Conservation (phyloP, 179 eudicot species). For the Monotropa hypopitys region DNA sequence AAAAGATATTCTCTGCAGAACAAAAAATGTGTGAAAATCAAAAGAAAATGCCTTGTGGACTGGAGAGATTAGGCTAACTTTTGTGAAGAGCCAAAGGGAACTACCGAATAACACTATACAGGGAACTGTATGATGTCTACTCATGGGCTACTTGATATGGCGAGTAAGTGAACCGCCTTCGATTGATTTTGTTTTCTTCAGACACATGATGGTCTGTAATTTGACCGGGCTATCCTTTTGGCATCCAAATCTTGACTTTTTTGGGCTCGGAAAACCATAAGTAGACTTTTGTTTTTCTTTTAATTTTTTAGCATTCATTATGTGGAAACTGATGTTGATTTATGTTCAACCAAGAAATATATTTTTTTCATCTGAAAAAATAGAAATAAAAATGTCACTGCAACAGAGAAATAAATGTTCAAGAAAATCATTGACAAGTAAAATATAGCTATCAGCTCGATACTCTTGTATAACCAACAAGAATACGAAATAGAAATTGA, state of each 20-base stretch:
- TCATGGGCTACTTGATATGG: neutral
- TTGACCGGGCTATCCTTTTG: neutral
- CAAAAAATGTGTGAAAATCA: constrained; percentile 2
- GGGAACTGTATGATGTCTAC: constrained; percentile 1
- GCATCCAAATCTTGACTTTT: neutral
- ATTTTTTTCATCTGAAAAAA: neutral
- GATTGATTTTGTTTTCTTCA: neutral
- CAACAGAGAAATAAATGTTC: neutral
- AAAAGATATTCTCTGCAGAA: constrained; percentile 66
- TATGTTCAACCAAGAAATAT: neutral
- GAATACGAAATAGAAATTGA: neutral
- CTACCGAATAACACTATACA: neutral
- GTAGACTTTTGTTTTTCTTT: neutral
- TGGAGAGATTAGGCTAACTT: neutral
- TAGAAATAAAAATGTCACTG: neutral
- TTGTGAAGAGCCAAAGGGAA: neutral
- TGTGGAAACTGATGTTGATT: neutral
- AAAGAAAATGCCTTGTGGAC: neutral
- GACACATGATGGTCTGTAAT: neutral
- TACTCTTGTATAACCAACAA: neutral
- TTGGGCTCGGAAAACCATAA: neutral
- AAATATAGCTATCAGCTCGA: neutral
- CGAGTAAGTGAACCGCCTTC: neutral
- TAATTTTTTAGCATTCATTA: too few species aligned
- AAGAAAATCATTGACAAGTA: neutral